Percentiles rank a stretch among this genome's conserved stretches.
Conservation (phyloP, 2,329 filamentous ascomycete genomes). For the Cladosporium sp. region DNA sequence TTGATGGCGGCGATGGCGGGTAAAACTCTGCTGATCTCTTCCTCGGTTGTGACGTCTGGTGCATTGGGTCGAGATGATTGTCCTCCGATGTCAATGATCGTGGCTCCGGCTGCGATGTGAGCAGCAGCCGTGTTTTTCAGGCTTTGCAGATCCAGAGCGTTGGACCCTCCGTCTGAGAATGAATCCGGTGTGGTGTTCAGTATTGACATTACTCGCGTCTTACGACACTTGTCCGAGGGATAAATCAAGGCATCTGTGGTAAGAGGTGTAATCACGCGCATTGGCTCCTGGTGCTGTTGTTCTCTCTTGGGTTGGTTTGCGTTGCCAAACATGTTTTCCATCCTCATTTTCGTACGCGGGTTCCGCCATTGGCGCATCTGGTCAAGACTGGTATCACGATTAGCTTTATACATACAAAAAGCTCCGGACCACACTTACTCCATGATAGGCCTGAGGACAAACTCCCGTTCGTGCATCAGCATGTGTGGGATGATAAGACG, state of each 20-base stretch:
- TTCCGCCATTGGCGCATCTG: background rate
- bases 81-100: conserved; percentile 87
- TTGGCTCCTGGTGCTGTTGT: background rate
- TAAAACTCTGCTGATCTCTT: conserved; percentile 74
- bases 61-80: conserved; percentile 84
- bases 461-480: conserved; percentile 84
- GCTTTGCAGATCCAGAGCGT: conserved; percentile 45
- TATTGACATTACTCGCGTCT: conserved; percentile 85
- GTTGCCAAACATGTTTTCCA: background rate
- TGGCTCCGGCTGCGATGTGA: conserved; percentile 67
- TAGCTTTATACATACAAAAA: background rate
- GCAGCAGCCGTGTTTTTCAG: conserved; percentile 56
- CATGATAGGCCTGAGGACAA: conserved; percentile 82
- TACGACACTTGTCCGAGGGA: background rate
- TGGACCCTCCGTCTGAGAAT: conserved; percentile 82
- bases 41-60: conserved; percentile 61
- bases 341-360: background rate
- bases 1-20: conserved; percentile 75
- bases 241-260: background rate
- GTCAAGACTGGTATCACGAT: background rate
- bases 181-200: conserved; percentile 94
- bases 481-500: conserved; percentile 81
- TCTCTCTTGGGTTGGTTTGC: too few species aligned
- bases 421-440: conserved; percentile 53
- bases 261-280: background rate